Percentiles rank a stretch among this genome's conserved stretches.
phyloP scores from a whole-genome alignment of 352 stramenopile genomes.

The Globisporangium solare region DNA sequence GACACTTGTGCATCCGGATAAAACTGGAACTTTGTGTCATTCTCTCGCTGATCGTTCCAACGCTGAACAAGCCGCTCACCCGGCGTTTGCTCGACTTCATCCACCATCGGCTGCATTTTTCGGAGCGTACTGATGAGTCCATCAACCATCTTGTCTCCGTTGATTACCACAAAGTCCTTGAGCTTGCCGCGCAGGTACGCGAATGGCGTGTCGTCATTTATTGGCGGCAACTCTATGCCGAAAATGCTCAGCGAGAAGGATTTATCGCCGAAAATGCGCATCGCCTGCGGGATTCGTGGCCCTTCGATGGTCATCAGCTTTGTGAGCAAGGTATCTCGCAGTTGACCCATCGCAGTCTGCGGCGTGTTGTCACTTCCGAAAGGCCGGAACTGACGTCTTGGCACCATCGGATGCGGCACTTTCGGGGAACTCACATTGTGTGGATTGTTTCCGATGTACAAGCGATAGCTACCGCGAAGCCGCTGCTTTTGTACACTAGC shows the following conservation, averaged over 20 bases:
- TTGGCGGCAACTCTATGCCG: constrained; percentile 42
- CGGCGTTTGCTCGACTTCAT: constrained; percentile 12
- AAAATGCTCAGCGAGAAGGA: constrained; percentile 48
- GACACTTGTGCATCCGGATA: constrained; percentile 45
- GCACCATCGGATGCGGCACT: constrained; percentile 12
- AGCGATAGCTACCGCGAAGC: constrained; percentile 42
- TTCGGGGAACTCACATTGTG: constrained; percentile 38
- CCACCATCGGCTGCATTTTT: constrained; percentile 8
- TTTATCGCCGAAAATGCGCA: constrained; percentile 52
- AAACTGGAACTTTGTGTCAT: constrained; percentile 10
- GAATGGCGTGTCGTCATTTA: constrained; percentile 67
- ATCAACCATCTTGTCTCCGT: constrained; percentile 53
- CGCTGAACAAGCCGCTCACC: constrained; percentile 6
- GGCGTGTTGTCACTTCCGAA: constrained; percentile 10
- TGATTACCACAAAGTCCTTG: constrained; percentile 42
- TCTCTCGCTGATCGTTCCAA: constrained; percentile 5
- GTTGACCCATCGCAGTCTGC: constrained; percentile 36
- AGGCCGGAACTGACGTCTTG: constrained; percentile 17
- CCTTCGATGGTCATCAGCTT: constrained; percentile 56
- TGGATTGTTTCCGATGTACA: constrained; percentile 69
- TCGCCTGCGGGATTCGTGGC: constrained; percentile 43
- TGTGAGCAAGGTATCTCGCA: constrained; percentile 44
- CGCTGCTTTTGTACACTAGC: constrained; percentile 28
- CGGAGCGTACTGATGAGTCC: constrained; percentile 47
- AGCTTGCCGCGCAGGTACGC: constrained; percentile 49